phyloP scores from a whole-genome alignment of 2,329 filamentous ascomycete species.

The Tolypocladium album region DNA sequence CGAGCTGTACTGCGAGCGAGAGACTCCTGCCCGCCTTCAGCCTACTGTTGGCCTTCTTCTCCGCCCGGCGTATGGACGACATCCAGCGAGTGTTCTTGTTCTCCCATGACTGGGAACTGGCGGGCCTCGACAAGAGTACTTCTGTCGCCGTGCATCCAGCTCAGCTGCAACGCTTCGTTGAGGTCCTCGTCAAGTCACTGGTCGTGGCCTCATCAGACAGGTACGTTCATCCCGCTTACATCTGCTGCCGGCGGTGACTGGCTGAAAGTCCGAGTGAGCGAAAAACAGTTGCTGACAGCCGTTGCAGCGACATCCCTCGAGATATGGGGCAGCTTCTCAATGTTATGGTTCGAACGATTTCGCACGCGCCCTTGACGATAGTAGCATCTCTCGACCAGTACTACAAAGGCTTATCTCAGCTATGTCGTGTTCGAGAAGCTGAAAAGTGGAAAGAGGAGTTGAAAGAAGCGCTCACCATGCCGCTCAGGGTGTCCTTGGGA shows the following conservation, averaged over 20 bases:
- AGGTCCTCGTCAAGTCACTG: constrained; percentile 24
- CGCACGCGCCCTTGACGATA: constrained; percentile 11
- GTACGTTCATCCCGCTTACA: constrained; percentile 9
- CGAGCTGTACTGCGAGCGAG: constrained; percentile 19
- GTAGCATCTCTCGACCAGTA: constrained; percentile 20
- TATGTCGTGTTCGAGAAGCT: constrained; percentile 17
- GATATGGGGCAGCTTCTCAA: constrained; percentile 19
- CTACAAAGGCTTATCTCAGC: constrained; percentile 27
- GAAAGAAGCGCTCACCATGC: constrained; percentile 16
- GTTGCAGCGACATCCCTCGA: background rate
- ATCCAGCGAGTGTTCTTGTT: constrained; percentile 35
- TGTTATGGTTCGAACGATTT: constrained; percentile 20
- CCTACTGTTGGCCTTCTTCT: constrained; percentile 40
- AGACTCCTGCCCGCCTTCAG: constrained; percentile 30
- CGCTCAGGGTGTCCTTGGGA: constrained; percentile 11
- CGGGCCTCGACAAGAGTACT: constrained; percentile 23
- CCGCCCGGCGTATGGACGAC: constrained; percentile 32
- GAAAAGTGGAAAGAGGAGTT: constrained; percentile 12
- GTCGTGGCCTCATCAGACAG: constrained; percentile 9
- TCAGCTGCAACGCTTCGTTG: constrained; percentile 23
- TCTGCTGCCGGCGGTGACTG: background rate
- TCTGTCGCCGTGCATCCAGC: constrained; percentile 16
- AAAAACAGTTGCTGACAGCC: background rate
- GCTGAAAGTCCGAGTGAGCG: too few relatives aligned
- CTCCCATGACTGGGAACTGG: constrained; percentile 28